These are phyloP conservation scores for Canna indica DNA, from an alignment of 176 grass and related monocot genomes.

Conservation along the genomic window DNA sequence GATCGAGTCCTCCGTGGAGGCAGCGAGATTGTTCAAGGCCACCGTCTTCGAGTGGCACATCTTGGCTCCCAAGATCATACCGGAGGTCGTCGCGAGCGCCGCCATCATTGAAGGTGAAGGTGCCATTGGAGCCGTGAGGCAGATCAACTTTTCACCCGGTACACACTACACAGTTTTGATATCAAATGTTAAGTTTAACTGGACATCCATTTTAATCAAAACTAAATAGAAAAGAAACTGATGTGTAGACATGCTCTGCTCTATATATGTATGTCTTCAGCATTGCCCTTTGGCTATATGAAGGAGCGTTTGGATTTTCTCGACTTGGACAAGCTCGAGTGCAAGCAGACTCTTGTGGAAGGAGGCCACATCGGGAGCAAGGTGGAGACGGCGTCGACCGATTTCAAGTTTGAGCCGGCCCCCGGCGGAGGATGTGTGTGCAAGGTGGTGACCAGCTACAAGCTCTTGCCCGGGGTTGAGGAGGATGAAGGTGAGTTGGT, in stretches of 20 bases:
- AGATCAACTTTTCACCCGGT: conserved; percentile 78
- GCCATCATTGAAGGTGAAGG: conserved; percentile 32
- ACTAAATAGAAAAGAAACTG: no score
- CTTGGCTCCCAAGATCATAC: conserved; percentile 45
- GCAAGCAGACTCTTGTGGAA: conserved; percentile 42
- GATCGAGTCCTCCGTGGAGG: conserved; percentile 37
- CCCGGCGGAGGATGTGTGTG: conserved; percentile 38
- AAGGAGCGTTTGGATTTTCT: conserved; percentile 60
- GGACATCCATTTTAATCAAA: no score
- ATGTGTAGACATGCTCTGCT: neutral
- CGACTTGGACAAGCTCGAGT: conserved; percentile 48
- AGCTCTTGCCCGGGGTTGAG: conserved; percentile 37
- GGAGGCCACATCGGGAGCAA: conserved; percentile 45
- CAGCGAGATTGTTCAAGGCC: conserved; percentile 61
- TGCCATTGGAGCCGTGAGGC: conserved; percentile 44
- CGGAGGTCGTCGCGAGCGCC: conserved; percentile 47
- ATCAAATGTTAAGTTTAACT: no score
- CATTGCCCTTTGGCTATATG: conserved; percentile 28
- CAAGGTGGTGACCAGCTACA: conserved; percentile 36
- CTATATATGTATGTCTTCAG: conserved; percentile 16
- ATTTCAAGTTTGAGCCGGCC: conserved; percentile 54
- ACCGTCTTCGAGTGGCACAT: conserved; percentile 64
- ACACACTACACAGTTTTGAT: no score
- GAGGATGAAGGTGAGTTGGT: conserved; percentile 24
- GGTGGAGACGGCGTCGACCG: conserved; percentile 29